phyloP scores from a whole-genome alignment of 2,329 filamentous ascomycete genomes.

The Cyphellophora attinorum region DNA sequence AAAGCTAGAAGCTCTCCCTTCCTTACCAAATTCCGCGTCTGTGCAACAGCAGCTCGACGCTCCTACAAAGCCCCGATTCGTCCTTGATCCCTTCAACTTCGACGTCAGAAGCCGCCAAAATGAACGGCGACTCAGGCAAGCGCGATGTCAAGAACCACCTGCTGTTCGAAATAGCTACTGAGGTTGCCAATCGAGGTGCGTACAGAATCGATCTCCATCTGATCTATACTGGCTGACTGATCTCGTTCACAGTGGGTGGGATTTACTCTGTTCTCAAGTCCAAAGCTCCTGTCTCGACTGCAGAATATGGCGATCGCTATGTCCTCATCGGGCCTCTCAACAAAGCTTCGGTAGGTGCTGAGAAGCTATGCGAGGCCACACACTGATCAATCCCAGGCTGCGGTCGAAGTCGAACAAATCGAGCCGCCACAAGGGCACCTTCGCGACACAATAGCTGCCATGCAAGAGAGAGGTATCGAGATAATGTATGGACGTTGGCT shows the following conservation, averaged over 20 bases:
- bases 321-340: constrained; percentile 92
- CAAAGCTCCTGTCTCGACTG: constrained; percentile 93
- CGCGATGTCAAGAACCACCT: constrained; percentile 88
- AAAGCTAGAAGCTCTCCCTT: too few species aligned
- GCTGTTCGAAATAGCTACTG: constrained; percentile 93
- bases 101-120: constrained; percentile 10
- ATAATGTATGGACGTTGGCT: constrained; percentile 94
- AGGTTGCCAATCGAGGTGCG: constrained; percentile 90
- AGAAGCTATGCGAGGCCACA: constrained; percentile 2
- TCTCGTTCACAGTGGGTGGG: constrained; percentile 61
- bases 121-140: constrained; percentile 23
- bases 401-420: constrained; percentile 94
- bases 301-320: constrained; percentile 96
- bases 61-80: too few species aligned
- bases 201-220: constrained; percentile 12
- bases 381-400: constrained; percentile 49
- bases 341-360: constrained; percentile 63
- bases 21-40: too few species aligned
- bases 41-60: too few species aligned
- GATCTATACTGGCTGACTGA: constrained; percentile 8
- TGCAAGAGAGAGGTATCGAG: constrained; percentile 83
- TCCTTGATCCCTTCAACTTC: background rate
- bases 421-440: constrained; percentile 74
- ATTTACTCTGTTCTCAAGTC: constrained; percentile 99
- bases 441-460: constrained; percentile 73